phyloP scores from a whole-genome alignment of 164 flowering plant species.

The grape (Vitis vinifera) region ASM3070453v1 NC_081807.1:17026501-17027000 shows the following conservation, averaged over 20 bases:
- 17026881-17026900: not conserved
- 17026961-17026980: not conserved
- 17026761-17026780: too few relatives aligned
- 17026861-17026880: not conserved
- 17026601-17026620: slow-evolving; percentile 60
- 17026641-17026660: slow-evolving; percentile 96
- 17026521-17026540: slow-evolving; percentile 92
- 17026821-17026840: slow-evolving; percentile 7
- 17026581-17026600: not conserved
- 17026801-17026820: not conserved
- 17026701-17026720: slow-evolving; percentile 9
- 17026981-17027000: not conserved
- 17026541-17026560: slow-evolving; percentile 2
- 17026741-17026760: not conserved
- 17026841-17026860: not conserved
- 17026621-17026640: slow-evolving; percentile 91
- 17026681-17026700: slow-evolving; percentile 90
- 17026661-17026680: slow-evolving; percentile 92
- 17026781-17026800: not conserved
- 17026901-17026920: not conserved
- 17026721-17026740: not conserved
- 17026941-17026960: not conserved
- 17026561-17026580: not conserved
- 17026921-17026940: not conserved
- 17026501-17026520: slow-evolving; percentile 99